Conservation (phyloP, 257 asterid genomes). For the Solanum dulcamara region DNA sequence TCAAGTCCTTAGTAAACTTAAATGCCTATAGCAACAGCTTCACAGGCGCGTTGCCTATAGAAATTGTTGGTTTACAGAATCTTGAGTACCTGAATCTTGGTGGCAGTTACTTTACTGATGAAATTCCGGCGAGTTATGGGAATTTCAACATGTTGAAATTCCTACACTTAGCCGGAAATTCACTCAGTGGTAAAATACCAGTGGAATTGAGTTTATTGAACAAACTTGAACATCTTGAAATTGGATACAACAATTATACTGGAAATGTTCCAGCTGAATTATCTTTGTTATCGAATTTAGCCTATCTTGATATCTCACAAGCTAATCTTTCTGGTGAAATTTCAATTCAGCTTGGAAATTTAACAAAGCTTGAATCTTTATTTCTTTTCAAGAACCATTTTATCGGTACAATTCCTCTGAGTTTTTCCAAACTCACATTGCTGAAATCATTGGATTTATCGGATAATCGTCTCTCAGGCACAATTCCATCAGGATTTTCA, state of each 20-base stretch:
- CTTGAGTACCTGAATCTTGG: slow-evolving; percentile 85
- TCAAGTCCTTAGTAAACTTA: slow-evolving; percentile 29
- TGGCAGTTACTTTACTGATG: slow-evolving; percentile 73
- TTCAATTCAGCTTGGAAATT: slow-evolving; percentile 45
- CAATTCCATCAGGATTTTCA: slow-evolving; percentile 41
- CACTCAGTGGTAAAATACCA: slow-evolving; percentile 52
- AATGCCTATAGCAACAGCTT: slow-evolving; percentile 74
- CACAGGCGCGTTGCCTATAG: slow-evolving; percentile 61
- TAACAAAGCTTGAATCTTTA: slow-evolving; percentile 34
- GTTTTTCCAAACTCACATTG: slow-evolving; percentile 30
- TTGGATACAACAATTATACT: slow-evolving; percentile 55
- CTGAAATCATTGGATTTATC: slow-evolving; percentile 55
- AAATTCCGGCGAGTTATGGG: slow-evolving; percentile 53
- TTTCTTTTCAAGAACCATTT: slow-evolving; percentile 48
- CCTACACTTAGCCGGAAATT: slow-evolving; percentile 54
- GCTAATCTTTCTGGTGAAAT: slow-evolving; percentile 68
- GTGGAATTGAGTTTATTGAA: slow-evolving; percentile 29
- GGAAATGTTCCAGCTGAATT: slow-evolving; percentile 42
- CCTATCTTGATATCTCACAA: slow-evolving; percentile 55
- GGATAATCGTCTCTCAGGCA: slow-evolving; percentile 53
- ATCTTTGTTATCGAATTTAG: slow-evolving; percentile 25
- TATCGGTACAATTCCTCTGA: slow-evolving; percentile 44
- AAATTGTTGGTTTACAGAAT: slow-evolving; percentile 21
- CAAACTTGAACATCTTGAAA: slow-evolving; percentile 50
- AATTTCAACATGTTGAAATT: slow-evolving; percentile 24